Evolutionary conservation across 495 filamentous ascomycete species (phyloP), one percentile per base, ranked within the genome.

Genomic region (Sporormia fimetaria): DNA sequence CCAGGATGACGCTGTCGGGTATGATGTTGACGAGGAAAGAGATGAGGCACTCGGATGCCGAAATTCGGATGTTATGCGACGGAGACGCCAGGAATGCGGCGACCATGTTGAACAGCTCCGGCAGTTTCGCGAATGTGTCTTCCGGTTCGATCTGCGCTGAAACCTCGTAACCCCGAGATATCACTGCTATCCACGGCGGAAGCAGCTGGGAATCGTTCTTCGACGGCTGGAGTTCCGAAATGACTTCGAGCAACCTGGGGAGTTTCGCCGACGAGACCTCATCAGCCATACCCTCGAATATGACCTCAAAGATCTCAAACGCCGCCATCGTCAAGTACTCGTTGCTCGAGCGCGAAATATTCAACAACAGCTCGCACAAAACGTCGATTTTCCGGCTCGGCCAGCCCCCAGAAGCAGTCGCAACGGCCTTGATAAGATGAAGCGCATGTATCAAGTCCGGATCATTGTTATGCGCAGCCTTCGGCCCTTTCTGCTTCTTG

Each of bases 221-320:
- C 6, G 85, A 83, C 20, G 90, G 90, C 47, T 84, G 81, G 37
- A 96, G 65, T 61, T 96, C 86, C 17, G 75, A 75, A 50, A 98
- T 93, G 12, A 76, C 76, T 22, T 92, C 86, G 49, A 98, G 66
- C 14, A 98, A 68, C 41, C 80, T 74, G 10, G 92, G 87, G 8
- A 98, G 71, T 62, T 96, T 98, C 0, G 81, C 72, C 1, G 84
- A 87, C 0, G 86, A 78, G 29, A 83, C 70, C 38, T 90, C 84
- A 51, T 86, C 81, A 1, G 80, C 79, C 76, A 96, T 83, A 11
- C 83, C 81, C 44, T 77, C 77, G 47, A 98, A 96, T 14, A 96
- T 87, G 53, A 87, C 79, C 65, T 96, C 92, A 55, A 98, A 96
- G 4, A 96, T 81, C 47, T 93, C 87, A 54, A 98, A 95, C 2